phyloP scores from a whole-genome alignment of 495 filamentous ascomycete genomes.

The Aspergillus cristatus region DNA sequence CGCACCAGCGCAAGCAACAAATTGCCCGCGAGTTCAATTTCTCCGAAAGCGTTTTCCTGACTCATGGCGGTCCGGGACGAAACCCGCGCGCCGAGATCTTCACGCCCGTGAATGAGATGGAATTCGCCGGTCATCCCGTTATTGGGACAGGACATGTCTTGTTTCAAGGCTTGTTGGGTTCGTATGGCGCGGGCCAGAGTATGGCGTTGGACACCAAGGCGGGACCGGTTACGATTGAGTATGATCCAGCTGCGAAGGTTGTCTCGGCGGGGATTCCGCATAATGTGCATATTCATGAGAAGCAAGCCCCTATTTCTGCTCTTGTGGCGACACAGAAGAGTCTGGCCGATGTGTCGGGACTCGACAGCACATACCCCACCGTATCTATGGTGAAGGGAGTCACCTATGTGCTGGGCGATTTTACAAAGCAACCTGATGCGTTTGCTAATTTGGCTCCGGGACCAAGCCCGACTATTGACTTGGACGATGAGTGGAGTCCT shows the following conservation, averaged over 20 bases:
- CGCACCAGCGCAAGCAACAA: slow-evolving; percentile 47
- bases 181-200: slow-evolving; percentile 5
- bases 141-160: slow-evolving; percentile 52
- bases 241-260: slow-evolving; percentile 18
- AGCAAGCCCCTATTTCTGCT: slow-evolving; percentile 8
- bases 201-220: slow-evolving; percentile 46
- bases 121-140: slow-evolving; percentile 66
- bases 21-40: slow-evolving; percentile 66
- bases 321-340: slow-evolving; percentile 20
- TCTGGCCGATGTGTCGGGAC: slow-evolving; percentile 2
- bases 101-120: slow-evolving; percentile 47
- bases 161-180: slow-evolving; percentile 17
- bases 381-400: slow-evolving; percentile 64
- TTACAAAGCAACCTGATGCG: slow-evolving; percentile 24
- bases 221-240: slow-evolving; percentile 39
- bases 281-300: slow-evolving; percentile 48
- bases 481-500: slow-evolving; percentile 50
- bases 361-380: slow-evolving; percentile 29
- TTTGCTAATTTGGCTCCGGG: slow-evolving; percentile 17
- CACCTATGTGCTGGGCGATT: slow-evolving; percentile 49
- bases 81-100: slow-evolving; percentile 52
- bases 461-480: slow-evolving; percentile 8
- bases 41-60: slow-evolving; percentile 63
- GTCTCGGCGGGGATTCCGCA: slow-evolving; percentile 51
- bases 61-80: slow-evolving; percentile 21